phyloP scores from a whole-genome alignment of 2,329 filamentous ascomycete genomes.

The Proliferodiscus dingleyae region DNA sequence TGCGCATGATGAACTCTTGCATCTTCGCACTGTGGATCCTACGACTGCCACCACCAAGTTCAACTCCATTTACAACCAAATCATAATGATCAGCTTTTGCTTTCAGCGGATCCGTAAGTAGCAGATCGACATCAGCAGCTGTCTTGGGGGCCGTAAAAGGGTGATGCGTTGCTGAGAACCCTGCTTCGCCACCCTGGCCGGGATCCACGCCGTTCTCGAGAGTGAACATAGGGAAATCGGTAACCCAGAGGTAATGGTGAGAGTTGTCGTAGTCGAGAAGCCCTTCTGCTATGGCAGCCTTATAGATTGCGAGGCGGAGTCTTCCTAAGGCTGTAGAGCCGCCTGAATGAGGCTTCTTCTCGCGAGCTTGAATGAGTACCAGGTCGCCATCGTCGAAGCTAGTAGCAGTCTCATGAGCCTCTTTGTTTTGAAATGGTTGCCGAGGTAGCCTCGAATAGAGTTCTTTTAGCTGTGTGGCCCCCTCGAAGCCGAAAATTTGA shows the following conservation, averaged over 20 bases:
- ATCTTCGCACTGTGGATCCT: constrained; percentile 83
- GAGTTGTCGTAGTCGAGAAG: constrained; percentile 27
- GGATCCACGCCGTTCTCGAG: constrained; percentile 53
- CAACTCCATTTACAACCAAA: constrained; percentile 89
- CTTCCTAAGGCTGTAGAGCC: constrained; percentile 56
- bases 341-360: constrained; percentile 57
- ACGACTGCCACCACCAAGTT: constrained; percentile 86
- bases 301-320: constrained; percentile 28
- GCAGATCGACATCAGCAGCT: constrained; percentile 64
- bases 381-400: constrained; percentile 64
- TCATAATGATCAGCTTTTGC: constrained; percentile 89
- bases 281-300: constrained; percentile 23
- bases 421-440: constrained; percentile 14
- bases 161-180: constrained; percentile 85
- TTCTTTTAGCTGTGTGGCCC: constrained; percentile 45
- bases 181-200: constrained; percentile 70
- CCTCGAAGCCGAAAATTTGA: constrained; percentile 71
- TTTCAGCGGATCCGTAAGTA: constrained; percentile 65
- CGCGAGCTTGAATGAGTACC: constrained; percentile 74
- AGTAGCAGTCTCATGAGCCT: constrained; percentile 31
- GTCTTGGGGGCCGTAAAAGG: constrained; percentile 88
- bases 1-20: constrained; percentile 78
- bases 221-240: constrained; percentile 88
- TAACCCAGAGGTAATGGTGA: constrained; percentile 76
- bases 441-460: constrained; percentile 11